A percentile compares a stretch with the other conserved stretches of the same genome.
phyloP scores from a whole-genome alignment of 1,284 basidiomycete species.

The Fomitopsis schrenkii region DNA sequence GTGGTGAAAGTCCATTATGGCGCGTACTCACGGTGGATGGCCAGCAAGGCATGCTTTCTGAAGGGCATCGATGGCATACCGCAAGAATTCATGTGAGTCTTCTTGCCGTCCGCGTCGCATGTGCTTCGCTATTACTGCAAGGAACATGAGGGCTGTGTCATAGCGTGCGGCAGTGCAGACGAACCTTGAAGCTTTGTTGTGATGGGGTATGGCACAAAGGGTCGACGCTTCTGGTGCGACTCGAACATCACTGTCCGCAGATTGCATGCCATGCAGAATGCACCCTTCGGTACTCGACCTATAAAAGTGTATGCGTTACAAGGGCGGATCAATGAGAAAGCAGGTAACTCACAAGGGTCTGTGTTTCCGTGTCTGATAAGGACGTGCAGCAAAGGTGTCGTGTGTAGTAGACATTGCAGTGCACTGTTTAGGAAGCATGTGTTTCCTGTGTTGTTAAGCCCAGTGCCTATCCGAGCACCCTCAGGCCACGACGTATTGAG shows the following conservation, averaged over 20 bases:
- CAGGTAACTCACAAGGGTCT: slow-evolving; percentile 32
- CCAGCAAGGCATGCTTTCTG: slow-evolving; percentile 83
- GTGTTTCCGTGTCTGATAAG: slow-evolving; percentile 48
- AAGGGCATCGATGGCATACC: slow-evolving; percentile 90
- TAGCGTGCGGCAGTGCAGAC: slow-evolving; percentile 24
- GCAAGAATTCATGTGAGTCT: slow-evolving; percentile 97
- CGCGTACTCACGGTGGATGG: slow-evolving; percentile 56
- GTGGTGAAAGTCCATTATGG: background rate
- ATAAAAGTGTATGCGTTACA: slow-evolving; percentile 13
- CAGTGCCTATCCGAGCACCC: slow-evolving; percentile 46
- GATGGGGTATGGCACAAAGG: slow-evolving; percentile 62
- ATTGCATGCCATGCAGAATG: slow-evolving; percentile 79
- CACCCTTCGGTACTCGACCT: slow-evolving; percentile 50
- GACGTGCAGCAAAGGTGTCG: slow-evolving; percentile 81
- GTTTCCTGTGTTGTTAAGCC: slow-evolving; percentile 90
- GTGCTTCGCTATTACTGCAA: slow-evolving; percentile 84
- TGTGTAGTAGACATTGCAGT: slow-evolving; percentile 92
- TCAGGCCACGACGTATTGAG: slow-evolving; percentile 59
- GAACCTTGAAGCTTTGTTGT: slow-evolving; percentile 66
- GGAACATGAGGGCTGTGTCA: background rate
- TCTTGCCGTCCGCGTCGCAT: slow-evolving; percentile 93
- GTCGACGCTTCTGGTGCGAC: slow-evolving; percentile 39
- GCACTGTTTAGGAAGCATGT: slow-evolving; percentile 98
- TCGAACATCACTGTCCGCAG: slow-evolving; percentile 53
- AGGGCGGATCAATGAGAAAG: background rate